Conservation (phyloP, 176 grass and related monocot species). For the Puccinellia tenuiflora region DNA sequence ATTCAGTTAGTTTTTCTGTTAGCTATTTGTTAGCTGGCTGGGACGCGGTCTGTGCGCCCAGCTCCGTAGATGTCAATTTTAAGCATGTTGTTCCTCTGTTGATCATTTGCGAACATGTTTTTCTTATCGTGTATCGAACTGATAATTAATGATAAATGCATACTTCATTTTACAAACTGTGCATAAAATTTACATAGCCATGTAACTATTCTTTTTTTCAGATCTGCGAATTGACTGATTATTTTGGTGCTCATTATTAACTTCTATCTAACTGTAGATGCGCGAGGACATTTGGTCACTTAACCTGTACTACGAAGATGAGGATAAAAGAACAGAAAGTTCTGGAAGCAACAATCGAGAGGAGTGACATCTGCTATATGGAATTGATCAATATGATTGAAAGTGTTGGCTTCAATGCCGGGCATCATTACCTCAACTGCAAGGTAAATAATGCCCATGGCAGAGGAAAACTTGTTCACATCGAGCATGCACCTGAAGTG, state of each 20-base stretch:
- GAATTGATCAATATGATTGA: neutral
- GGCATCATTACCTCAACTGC: neutral
- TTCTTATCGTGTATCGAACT: neutral
- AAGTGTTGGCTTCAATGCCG: neutral
- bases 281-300: neutral
- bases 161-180: too few relatives aligned
- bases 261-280: neutral
- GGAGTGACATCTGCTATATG: too few relatives aligned
- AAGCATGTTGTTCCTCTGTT: too few relatives aligned
- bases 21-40: too few relatives aligned
- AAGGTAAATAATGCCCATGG: neutral
- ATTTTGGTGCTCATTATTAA: neutral
- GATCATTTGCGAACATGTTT: too few relatives aligned
- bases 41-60: too few relatives aligned
- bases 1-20: too few relatives aligned
- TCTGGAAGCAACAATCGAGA: neutral
- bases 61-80: too few relatives aligned
- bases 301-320: neutral
- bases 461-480: neutral
- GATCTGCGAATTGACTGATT: too few relatives aligned
- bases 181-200: neutral
- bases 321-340: neutral
- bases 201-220: too few relatives aligned
- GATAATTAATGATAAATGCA: neutral
- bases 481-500: neutral